Base-by-base conservation (phyloP, 192 early-diverging fungal genomes). In the Podila horticola region DNA sequence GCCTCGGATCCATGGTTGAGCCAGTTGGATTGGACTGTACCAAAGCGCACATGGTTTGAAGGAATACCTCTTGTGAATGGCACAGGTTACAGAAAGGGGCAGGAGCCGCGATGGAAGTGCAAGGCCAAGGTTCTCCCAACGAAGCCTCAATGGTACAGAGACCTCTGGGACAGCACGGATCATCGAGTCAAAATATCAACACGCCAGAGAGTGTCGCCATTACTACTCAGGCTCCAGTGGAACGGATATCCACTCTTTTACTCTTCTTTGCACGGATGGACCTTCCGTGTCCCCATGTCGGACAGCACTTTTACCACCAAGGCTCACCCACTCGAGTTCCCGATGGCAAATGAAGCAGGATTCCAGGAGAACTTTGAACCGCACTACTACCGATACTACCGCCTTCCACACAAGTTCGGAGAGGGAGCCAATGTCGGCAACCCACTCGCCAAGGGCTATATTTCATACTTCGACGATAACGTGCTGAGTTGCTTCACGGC, bases 381-480 rank as follows among this genome's bases (percentile, higher is more conserved):
- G 45, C 60, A 69, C 17, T 75, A 87, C 30, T 66, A 51, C 58
- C 76, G 83, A 2, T 94, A 93, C 61, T 91, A 91, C 62, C 91
- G 90, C 29, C 79, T 99, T 0, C 98, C 98, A 15, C 97, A 99
- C 83, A 91, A 92, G 26, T 91, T 92, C 55, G 97, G 97, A 26
- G 93, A 95, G 22, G 82, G 82, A 0, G 84, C 85, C 0, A 94
- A 95, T 77, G 92, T 91, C 70, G 95, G 94, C 5, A 96, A 92
- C 64, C 97, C 97, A 13, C 84, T 99, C 30, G 85, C 92, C n/a
- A 97, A 97, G 74, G 82, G 89, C 3, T 98, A 93, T 77, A 84
- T 95, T 29, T 65, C 81, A 1, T 86, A 89, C 8, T 96, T 97
- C 69, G 97, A 99, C 55, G 88, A 92, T 19, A 92, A 92, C 20